These are phyloP conservation scores for Phytophthora pluvialis DNA, from an alignment of 352 stramenopile species.

Conservation along the genomic window DNA sequence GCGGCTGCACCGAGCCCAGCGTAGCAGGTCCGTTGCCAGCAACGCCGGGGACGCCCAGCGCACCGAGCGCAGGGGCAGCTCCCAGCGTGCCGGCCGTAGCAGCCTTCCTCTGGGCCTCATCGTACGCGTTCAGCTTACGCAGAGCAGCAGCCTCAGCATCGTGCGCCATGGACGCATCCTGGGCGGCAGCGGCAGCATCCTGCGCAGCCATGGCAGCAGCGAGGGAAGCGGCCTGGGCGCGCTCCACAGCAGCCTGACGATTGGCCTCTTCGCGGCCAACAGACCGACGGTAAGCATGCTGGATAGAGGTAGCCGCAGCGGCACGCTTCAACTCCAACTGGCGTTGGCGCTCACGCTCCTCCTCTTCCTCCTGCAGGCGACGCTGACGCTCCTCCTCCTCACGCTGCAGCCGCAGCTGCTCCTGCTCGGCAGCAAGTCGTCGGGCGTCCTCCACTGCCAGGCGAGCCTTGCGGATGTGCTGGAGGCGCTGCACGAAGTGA, in stretches of 20 bases:
- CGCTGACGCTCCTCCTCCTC: slow-evolving; percentile 78
- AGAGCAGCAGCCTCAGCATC: slow-evolving; percentile 81
- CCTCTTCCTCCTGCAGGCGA: slow-evolving; percentile 59
- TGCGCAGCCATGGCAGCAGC: slow-evolving; percentile 77
- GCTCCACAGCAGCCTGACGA: slow-evolving; percentile 65
- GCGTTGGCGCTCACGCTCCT: slow-evolving; percentile 72
- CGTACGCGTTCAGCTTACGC: slow-evolving; percentile 68
- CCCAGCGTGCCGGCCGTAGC: slow-evolving; percentile 56
- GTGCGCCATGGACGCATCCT: slow-evolving; percentile 73
- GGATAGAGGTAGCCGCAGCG: slow-evolving; percentile 66
- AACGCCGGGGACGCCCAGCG: slow-evolving; percentile 54
- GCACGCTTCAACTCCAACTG: slow-evolving; percentile 59
- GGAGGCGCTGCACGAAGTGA: slow-evolving; percentile 80
- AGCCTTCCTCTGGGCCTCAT: slow-evolving; percentile 57
- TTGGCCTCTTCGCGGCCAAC: slow-evolving; percentile 76
- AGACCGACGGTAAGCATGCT: slow-evolving; percentile 72
- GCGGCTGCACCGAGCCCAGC: slow-evolving; percentile 73
- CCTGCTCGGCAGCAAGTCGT: slow-evolving; percentile 74
- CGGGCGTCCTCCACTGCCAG: slow-evolving; percentile 82
- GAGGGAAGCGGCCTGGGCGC: slow-evolving; percentile 73
- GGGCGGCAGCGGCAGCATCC: slow-evolving; percentile 75
- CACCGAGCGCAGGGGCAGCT: slow-evolving; percentile 61
- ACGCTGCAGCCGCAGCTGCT: slow-evolving; percentile 59
- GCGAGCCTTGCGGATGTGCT: slow-evolving; percentile 82
- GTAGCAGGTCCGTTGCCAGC: slow-evolving; percentile 61